Evolutionary conservation across 2,329 filamentous ascomycete species (phyloP), one percentile per base, ranked within the genome.

Genomic region (Microsporum audouinii): DNA sequence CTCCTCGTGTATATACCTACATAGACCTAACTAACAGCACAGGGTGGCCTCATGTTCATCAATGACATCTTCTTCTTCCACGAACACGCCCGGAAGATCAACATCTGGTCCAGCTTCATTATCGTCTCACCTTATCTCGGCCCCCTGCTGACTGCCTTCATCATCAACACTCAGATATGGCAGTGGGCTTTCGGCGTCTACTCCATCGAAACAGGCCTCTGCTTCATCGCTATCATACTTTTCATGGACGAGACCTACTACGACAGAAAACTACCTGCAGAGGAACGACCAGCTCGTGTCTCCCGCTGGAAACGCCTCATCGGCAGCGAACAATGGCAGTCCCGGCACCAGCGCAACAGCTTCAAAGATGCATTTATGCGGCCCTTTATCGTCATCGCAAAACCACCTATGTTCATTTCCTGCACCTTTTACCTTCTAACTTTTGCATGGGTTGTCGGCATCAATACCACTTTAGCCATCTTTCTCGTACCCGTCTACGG

Each of bases 401-500:
- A 78, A 53, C 71, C 72, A 1, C 71, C 74, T 0, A 71, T 78
- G 1, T 65, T 75, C 41, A 60, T 75, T 0, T 66, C 69, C 0
- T 65, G 63, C 1, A 39, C 77, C 6, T 76, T 75, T 61, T 77
- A 77, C 61, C 63, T 75, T 31, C 63, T 77, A 12, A 75, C 70
- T 2, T 76, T 75, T 63, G 73, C 73, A 0, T 76, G 74, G 74
- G 71, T 76, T 29, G 70, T 75, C 23, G 81, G 80, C 4, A 80
- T 84, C 68, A 83, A 84, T 66, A 82, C 80, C 0, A 82, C 81
- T 0, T 72, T 82, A 0, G 73, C 79, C 51, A 80, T 82, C 23
- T 78, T 83, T 61, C 71, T 83, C 2, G 72, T 73, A 0, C 77
- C 77, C 0, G 69, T 80, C 2, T 82, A 83, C 66, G 73, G 75